A percentile compares a stretch with the other conserved stretches of the same genome.
phyloP scores from a whole-genome alignment of 2,329 filamentous ascomycete genomes.

The Aspergillus brasiliensis region DNA sequence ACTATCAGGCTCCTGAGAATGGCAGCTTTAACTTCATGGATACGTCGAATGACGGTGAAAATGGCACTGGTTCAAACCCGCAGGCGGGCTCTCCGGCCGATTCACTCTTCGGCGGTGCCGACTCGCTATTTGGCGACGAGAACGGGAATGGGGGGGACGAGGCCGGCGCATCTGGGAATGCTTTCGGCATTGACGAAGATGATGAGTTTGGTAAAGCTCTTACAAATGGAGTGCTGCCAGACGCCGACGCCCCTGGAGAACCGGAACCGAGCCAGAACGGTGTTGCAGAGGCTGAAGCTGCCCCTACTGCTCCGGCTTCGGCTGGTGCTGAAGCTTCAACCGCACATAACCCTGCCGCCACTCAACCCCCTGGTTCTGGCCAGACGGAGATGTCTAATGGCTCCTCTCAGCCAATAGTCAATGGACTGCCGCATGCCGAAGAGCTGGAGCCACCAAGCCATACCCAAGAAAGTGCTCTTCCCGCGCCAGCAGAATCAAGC shows the following conservation, averaged over 20 bases:
- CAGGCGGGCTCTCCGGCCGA: conserved; percentile 68
- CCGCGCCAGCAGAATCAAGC: conserved; percentile 46
- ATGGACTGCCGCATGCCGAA: conserved; percentile 48
- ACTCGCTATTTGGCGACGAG: conserved; percentile 86
- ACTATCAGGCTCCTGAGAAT: conserved; percentile 64
- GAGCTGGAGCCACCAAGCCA: conserved; percentile 35
- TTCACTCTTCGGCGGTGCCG: conserved; percentile 81
- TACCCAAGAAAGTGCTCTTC: conserved; percentile 27
- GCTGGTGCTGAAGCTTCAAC: conserved; percentile 13
- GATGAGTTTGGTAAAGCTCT: conserved; percentile 79
- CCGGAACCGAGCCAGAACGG: conserved; percentile 29
- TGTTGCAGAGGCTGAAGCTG: conserved; percentile 12
- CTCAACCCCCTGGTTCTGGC: conserved; percentile 21
- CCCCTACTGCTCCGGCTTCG: conserved; percentile 3
- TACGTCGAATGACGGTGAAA: conserved; percentile 37
- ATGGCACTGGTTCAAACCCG: conserved; percentile 55
- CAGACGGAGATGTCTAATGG: conserved; percentile 26
- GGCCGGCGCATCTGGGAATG: conserved; percentile 56
- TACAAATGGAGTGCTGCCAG: conserved; percentile 60
- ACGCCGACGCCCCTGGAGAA: conserved; percentile 46
- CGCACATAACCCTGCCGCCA: conserved; percentile 6
- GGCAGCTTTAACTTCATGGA: conserved; percentile 56
- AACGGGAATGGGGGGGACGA: conserved; percentile 56
- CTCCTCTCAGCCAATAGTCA: conserved; percentile 34
- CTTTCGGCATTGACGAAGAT: conserved; percentile 79